These are phyloP conservation scores for Candida sithepensis DNA, from an alignment of 805 yeast genomes.

Conservation along the genomic window DNA sequence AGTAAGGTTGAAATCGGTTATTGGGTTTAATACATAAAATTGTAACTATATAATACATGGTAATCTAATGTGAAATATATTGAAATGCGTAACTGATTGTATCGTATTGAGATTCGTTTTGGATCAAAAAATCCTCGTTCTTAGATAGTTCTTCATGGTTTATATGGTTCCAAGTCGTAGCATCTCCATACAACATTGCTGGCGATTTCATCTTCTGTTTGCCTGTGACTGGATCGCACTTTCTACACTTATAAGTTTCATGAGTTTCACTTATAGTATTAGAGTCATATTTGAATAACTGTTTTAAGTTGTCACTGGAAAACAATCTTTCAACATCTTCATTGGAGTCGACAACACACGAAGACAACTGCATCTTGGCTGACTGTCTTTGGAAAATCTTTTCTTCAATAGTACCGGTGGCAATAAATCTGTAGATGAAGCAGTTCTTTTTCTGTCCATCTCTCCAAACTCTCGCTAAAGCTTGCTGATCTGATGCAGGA, in stretches of 20 bases:
- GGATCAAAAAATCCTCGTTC: conserved; percentile 74
- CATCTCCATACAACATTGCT: conserved; percentile 95
- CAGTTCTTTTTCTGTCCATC: conserved; percentile 98
- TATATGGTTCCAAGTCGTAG: conserved; percentile 96
- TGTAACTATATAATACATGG: neutral
- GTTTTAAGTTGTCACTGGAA: conserved; percentile 74
- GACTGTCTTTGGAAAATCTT: conserved; percentile 94
- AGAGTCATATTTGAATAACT: conserved; percentile 67
- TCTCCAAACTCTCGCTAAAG: conserved; percentile 97
- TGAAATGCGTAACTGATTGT: conserved; percentile 88
- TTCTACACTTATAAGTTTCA: conserved; percentile 81
- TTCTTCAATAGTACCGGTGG: conserved; percentile 95
- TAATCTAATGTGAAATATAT: conserved; percentile 70
- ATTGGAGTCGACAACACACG: conserved; percentile 95
- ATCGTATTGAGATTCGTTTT: conserved; percentile 64
- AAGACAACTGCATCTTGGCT: conserved; percentile 86
- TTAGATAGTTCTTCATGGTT: conserved; percentile 54
- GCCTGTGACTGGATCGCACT: conserved; percentile 56
- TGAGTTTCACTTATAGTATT: conserved; percentile 85
- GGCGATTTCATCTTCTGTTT: conserved; percentile 62
- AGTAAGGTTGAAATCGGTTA: neutral
- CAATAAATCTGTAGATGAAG: conserved; percentile 87
- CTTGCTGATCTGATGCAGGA: conserved; percentile 98
- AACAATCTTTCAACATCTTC: conserved; percentile 92
- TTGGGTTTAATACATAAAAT: neutral